Evolutionary conservation across 108 stramenopile species (phyloP).

Genomic region (Skeletonema costatum): DNA sequence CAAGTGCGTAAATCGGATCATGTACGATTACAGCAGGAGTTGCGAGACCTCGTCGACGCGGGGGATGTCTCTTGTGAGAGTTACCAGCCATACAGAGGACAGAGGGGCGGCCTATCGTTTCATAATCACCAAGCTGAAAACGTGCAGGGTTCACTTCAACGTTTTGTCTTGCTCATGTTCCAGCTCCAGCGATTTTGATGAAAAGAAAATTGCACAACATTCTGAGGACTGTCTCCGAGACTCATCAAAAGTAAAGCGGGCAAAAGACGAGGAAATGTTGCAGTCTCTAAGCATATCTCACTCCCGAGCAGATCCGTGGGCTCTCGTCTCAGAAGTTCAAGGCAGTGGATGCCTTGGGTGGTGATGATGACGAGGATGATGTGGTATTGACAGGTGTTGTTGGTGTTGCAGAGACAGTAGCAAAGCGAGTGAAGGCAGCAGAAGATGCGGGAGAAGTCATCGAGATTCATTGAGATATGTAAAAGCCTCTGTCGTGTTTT

Average conservation of each 20-base stretch:
- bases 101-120: background rate
- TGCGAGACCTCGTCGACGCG: background rate
- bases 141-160: background rate
- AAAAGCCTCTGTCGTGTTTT: no score
- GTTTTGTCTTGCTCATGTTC: background rate
- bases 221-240: background rate
- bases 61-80: background rate
- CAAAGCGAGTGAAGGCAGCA: conserved; percentile 2
- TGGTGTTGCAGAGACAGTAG: background rate
- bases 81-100: background rate
- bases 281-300: no score
- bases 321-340: background rate
- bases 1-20: background rate
- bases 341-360: background rate
- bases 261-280: no score
- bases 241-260: background rate
- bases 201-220: background rate
- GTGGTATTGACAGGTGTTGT: background rate
- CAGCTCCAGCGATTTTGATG: no score
- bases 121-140: conserved; percentile 17
- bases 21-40: background rate
- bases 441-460: background rate
- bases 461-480: background rate
- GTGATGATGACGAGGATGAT: background rate
- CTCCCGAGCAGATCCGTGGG: background rate